Evolutionary conservation across 805 yeast species (phyloP).

Genomic region (Lachancea quebecensis): DNA sequence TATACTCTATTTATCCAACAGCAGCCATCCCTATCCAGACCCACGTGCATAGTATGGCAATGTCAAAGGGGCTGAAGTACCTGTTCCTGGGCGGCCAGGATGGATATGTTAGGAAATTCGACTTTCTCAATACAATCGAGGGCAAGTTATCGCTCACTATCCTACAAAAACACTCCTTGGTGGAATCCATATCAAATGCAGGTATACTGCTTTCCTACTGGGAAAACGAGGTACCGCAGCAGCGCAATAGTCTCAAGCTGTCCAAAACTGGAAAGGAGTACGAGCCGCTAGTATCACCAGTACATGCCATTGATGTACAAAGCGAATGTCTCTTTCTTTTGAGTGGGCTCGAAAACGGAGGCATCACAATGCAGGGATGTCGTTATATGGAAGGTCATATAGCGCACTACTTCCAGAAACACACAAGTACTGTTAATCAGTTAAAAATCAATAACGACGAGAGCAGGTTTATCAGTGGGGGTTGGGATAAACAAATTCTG

Average conservation of each 20-base stretch:
- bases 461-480: slow-evolving; percentile 64
- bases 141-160: slow-evolving; percentile 84
- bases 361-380: slow-evolving; percentile 76
- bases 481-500: slow-evolving; percentile 79
- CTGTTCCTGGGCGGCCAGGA: slow-evolving; percentile 93
- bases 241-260: slow-evolving; percentile 34
- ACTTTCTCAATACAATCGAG: slow-evolving; percentile 75
- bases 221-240: slow-evolving; percentile 91
- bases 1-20: slow-evolving; percentile 70
- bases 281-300: slow-evolving; percentile 69
- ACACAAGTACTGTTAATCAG: slow-evolving; percentile 69
- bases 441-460: slow-evolving; percentile 57
- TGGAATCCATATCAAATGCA: slow-evolving; percentile 77
- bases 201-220: slow-evolving; percentile 82
- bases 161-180: slow-evolving; percentile 82
- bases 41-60: slow-evolving; percentile 68
- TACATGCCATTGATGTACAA: slow-evolving; percentile 79
- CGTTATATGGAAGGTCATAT: slow-evolving; percentile 76
- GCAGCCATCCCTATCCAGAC: slow-evolving; percentile 83
- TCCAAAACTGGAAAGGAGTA: slow-evolving; percentile 33
- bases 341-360: slow-evolving; percentile 78
- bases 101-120: slow-evolving; percentile 86
- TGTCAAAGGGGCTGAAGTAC: slow-evolving; percentile 78
- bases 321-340: slow-evolving; percentile 76
- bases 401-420: slow-evolving; percentile 67